phyloP scores from a whole-genome alignment of 306 rosid genomes.

The Canavalia ensiformis region DNA sequence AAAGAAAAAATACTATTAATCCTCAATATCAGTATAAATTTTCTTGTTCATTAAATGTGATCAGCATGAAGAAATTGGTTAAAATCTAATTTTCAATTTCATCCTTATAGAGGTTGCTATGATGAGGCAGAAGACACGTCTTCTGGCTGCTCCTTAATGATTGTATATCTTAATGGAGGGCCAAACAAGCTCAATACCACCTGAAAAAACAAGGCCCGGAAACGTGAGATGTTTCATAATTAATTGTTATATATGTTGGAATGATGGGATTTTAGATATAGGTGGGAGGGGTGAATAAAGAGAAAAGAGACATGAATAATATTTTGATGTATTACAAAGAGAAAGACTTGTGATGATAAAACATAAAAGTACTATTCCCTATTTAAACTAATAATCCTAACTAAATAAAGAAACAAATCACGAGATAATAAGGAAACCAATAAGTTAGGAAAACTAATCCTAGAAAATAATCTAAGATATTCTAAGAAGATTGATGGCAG shows the following conservation, averaged over 20 bases:
- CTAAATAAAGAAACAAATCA: too few relatives aligned
- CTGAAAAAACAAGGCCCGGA: conserved; percentile 54
- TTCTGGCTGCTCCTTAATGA: conserved; percentile 50
- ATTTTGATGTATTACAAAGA: too few relatives aligned
- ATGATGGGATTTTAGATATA: too few relatives aligned
- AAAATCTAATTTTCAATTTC: conserved; percentile 36
- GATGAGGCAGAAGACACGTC: conserved; percentile 52
- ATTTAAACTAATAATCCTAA: too few relatives aligned
- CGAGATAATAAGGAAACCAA: too few relatives aligned
- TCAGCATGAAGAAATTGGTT: conserved; percentile 29
- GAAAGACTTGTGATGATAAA: too few relatives aligned
- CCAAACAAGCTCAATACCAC: conserved; percentile 88
- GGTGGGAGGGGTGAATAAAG: too few relatives aligned
- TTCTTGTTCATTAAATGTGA: conserved; percentile 23
- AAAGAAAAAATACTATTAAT: not conserved
- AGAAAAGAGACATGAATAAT: too few relatives aligned
- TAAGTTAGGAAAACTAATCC: too few relatives aligned
- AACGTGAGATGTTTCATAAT: conserved; percentile 32
- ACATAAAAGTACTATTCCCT: too few relatives aligned
- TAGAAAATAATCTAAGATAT: too few relatives aligned
- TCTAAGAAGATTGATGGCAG: conserved; percentile 5
- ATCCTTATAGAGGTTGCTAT: conserved; percentile 22
- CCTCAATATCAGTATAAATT: not conserved
- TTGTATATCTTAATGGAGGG: conserved; percentile 65
- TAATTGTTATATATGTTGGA: conserved; percentile 8